Evolutionary conservation across 129 eudicot genomes (phyloP), one percentile per base, ranked within the genome.

Genomic region (Pseudognaphalium luteoalbum): DNA sequence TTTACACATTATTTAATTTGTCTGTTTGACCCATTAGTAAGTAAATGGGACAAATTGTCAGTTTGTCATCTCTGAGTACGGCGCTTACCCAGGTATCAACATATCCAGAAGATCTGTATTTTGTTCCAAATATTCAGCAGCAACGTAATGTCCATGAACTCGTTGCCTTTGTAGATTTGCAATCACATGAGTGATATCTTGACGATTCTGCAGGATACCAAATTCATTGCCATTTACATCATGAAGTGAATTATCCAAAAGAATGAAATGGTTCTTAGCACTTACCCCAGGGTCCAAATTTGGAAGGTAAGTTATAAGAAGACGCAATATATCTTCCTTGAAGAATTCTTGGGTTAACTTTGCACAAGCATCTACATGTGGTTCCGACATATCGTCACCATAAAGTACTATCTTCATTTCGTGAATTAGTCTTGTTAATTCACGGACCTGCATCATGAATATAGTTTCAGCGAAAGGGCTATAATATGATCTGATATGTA

Each of bases 401-500:
- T 82, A 86, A 76, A 86, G 89, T 39, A 85, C 81, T 56, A 79
- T 83, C 77, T 82, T 82, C 84, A 85, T 82, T 79, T 85, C 86
- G 76, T 82, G 75, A 79, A 85, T 79, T 72, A 82, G 84, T 76
- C 71, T 79, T 37, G 72, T 72, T 22, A 85, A 60, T 82, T 82
- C 86, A 42, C 82, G 80, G 69, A 83, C 50, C 89, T 85, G 78
- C 65, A n/a, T 29, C 67, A 5, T 4, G 64, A 74, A 62, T 33
- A 78, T 1, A 58, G 41, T 42, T 41, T 80, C 50, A 70, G 81
- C 58, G 44, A n/a, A 32, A 30, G 11, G 17, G 16, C 15, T 21
- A 14, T 34, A 69, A 5, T 22, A 34, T 28, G 25, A 19, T 58
- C 30, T 34, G 77, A 5, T 22, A 34, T 25, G 28, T 25, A 25